Percentiles rank a stretch among this genome's conserved stretches.
Conservation (phyloP, 345 rosid species). For the Pistacia atlantica region DNA sequence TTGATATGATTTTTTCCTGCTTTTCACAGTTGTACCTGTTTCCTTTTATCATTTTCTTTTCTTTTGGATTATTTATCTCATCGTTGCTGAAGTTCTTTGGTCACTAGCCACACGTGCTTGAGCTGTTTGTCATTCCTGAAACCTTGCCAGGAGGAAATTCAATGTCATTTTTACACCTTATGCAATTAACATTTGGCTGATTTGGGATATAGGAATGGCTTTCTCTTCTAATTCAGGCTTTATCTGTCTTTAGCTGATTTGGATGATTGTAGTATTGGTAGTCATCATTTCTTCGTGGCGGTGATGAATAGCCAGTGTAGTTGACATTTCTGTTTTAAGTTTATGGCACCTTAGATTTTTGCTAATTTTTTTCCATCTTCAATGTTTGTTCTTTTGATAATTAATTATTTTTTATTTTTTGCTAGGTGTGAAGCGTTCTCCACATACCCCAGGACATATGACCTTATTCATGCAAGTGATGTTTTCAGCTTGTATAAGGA, state of each 20-base stretch:
- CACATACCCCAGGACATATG: constrained; percentile 79
- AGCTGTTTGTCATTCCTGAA: neutral
- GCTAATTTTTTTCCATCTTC: neutral
- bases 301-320: neutral
- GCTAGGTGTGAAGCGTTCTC: constrained; percentile 78
- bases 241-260: neutral
- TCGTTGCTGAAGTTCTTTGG: neutral
- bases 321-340: neutral
- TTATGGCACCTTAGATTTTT: neutral
- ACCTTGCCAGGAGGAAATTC: neutral
- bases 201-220: neutral
- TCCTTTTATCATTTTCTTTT: neutral
- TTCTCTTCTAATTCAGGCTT: neutral
- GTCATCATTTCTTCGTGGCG: neutral
- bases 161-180: neutral
- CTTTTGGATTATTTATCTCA: neutral
- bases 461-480: constrained; percentile 63
- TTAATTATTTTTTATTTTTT: neutral
- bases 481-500: constrained; percentile 63
- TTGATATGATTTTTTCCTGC: neutral
- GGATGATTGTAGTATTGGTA: neutral
- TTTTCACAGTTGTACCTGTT: neutral
- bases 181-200: neutral
- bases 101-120: neutral
- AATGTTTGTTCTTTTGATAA: neutral